A percentile compares a stretch with the other conserved stretches of the same genome.
These are phyloP conservation scores for Colletotrichum sp. DNA, from an alignment of 2,329 filamentous ascomycete species.

Conservation along the genomic window DNA sequence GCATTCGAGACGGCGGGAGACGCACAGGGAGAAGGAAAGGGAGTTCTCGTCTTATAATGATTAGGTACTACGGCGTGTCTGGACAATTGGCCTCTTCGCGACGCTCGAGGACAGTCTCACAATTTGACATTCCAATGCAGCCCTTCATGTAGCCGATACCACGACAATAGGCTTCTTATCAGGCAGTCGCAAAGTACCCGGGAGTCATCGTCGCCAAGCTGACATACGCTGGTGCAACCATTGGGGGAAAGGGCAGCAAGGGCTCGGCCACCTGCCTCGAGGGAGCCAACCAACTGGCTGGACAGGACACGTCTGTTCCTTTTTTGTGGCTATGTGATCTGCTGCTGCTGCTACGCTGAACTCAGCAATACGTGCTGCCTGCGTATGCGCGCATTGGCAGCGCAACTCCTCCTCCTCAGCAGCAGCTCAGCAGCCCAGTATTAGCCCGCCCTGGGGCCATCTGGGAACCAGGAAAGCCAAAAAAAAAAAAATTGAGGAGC, in stretches of 20 bases:
- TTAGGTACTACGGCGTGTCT: background rate
- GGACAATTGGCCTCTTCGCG: background rate
- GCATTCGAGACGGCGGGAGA: background rate
- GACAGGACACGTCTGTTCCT: background rate
- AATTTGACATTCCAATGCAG: background rate
- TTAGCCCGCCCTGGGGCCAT: background rate
- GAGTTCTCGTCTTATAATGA: conserved; percentile 4
- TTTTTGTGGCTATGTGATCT: background rate
- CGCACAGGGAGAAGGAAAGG: conserved; percentile 12
- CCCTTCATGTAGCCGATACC: background rate
- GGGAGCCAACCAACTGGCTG: background rate
- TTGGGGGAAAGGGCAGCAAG: background rate
- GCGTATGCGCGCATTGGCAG: background rate
- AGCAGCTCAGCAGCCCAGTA: conserved; percentile 1
- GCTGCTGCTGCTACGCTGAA: background rate
- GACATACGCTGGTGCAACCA: conserved; percentile 6
- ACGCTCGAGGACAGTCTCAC: background rate
- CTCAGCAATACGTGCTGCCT: background rate
- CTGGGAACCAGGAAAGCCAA: background rate
- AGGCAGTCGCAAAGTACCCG: background rate
- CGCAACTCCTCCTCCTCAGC: background rate
- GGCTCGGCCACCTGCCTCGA: background rate
- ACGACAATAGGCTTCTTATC: no score
- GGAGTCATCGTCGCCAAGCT: background rate
- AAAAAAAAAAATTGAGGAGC: conserved; percentile 18